Evolutionary conservation across 176 grass and related monocot genomes (phyloP).

Genomic region (Hsuehochloa calcarea): DNA sequence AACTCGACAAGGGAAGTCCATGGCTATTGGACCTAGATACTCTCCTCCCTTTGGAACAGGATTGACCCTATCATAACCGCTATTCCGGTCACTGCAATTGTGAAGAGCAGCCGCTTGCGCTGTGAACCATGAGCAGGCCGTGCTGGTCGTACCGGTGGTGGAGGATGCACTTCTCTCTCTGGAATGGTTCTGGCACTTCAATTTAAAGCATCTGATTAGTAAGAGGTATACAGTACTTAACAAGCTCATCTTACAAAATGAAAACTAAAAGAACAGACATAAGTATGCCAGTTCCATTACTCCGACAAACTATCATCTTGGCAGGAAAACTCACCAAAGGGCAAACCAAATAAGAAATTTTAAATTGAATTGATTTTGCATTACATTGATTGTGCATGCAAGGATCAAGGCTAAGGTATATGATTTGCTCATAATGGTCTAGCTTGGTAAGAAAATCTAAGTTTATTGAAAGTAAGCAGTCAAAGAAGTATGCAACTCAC

Average conservation of each 20-base stretch:
- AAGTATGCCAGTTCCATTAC: background rate
- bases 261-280: background rate
- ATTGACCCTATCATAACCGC: conserved; percentile 77
- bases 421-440: background rate
- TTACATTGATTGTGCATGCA: background rate
- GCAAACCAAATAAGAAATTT: background rate
- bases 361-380: background rate
- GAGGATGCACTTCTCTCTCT: conserved; percentile 59
- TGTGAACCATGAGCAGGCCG: conserved; percentile 43
- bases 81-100: conserved; percentile 74
- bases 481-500: background rate
- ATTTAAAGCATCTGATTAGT: conserved; percentile 25
- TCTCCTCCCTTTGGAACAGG: conserved; percentile 68
- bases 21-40: conserved; percentile 29
- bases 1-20: background rate
- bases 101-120: conserved; percentile 64
- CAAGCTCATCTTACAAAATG: background rate
- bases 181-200: conserved; percentile 45
- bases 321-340: background rate
- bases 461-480: background rate
- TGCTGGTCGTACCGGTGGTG: conserved; percentile 38
- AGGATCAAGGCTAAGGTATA: background rate
- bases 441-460: background rate
- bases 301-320: background rate
- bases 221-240: conserved; percentile 1